Evolutionary conservation across 768 basidiomycete species (phyloP).

Genomic region (Leucosporidium creatinivorum): DNA sequence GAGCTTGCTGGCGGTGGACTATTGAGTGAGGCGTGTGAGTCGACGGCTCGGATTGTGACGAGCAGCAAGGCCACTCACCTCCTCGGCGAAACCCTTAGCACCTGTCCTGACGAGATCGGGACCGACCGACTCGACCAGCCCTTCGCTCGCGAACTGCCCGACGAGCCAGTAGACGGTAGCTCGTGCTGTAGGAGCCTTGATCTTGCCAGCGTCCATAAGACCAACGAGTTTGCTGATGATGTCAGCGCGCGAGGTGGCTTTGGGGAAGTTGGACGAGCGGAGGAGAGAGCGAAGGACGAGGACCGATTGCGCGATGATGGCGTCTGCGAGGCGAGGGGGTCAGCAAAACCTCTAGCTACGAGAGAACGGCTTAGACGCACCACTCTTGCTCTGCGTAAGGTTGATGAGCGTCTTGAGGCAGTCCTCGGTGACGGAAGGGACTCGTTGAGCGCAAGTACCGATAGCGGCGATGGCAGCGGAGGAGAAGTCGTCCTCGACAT

Average conservation of each 20-base stretch:
- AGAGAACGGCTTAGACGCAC: not conserved
- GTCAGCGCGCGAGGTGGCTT: conserved; percentile 2
- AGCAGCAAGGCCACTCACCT: conserved; percentile 48
- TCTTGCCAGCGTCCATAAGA: conserved; percentile 6
- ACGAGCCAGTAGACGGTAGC: conserved; percentile 90
- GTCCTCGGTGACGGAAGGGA: conserved; percentile 62
- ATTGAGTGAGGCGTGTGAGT: not conserved
- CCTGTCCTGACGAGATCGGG: conserved; percentile 80
- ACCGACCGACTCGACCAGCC: conserved; percentile 53
- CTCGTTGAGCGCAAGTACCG: conserved; percentile 61
- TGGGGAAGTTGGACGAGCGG: conserved; percentile 6
- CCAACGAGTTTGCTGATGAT: conserved; percentile 25
- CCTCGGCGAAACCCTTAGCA: conserved; percentile 62
- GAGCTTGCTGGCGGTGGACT: conserved; percentile 66
- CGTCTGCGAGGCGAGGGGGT: not conserved
- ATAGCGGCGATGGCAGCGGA: conserved; percentile 68
- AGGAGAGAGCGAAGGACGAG: conserved; percentile 26
- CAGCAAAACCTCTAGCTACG: not conserved
- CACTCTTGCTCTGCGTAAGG: conserved; percentile 17
- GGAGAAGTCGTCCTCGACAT: conserved; percentile 63
- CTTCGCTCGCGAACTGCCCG: conserved; percentile 65
- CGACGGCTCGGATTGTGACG: not conserved
- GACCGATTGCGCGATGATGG: conserved; percentile 23
- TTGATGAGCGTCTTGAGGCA: conserved; percentile 59
- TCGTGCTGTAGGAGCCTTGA: conserved; percentile 49